A percentile compares a stretch with the other conserved stretches of the same genome.
phyloP scores from a whole-genome alignment of 2,329 filamentous ascomycete genomes.

The Nigrospora sphaerica region DNA sequence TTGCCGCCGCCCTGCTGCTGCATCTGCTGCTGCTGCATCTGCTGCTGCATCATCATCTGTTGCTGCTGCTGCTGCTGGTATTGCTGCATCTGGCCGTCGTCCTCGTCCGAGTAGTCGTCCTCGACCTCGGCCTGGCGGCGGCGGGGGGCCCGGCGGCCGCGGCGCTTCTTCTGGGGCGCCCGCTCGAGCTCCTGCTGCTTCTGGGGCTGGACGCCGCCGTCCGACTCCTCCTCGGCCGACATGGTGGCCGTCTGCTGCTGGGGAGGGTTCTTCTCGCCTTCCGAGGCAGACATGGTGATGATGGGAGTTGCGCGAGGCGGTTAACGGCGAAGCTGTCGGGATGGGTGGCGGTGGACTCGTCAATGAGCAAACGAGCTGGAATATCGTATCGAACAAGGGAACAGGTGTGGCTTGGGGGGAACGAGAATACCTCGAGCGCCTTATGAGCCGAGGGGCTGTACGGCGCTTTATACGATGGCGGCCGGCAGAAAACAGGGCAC shows the following conservation, averaged over 20 bases:
- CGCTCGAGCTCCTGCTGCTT: not conserved
- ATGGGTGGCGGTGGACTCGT: no score
- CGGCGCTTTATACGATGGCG: no score
- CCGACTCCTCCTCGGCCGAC: not conserved
- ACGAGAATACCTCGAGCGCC: no score
- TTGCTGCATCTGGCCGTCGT: constrained; percentile 17
- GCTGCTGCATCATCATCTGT: constrained; percentile 11
- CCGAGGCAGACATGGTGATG: constrained; percentile 1
- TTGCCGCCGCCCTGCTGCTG: constrained; percentile 10
- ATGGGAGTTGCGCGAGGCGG: no score
- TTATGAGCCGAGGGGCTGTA: no score
- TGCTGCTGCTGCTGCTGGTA: constrained; percentile 9
- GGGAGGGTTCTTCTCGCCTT: not conserved
- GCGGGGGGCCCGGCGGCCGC: not conserved
- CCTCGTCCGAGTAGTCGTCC: not conserved
- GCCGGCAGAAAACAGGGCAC: no score
- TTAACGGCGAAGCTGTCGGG: no score
- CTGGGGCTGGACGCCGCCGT: not conserved
- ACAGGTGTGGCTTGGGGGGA: no score
- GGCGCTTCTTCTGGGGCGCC: not conserved
- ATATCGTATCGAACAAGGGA: no score
- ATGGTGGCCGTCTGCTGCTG: not conserved
- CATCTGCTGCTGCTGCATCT: constrained; percentile 22
- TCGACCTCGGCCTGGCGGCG: not conserved
- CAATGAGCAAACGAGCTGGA: no score